These are phyloP conservation scores for Cyberlindnera maclurae DNA, from an alignment of 805 yeast genomes.

Conservation along the genomic window DNA sequence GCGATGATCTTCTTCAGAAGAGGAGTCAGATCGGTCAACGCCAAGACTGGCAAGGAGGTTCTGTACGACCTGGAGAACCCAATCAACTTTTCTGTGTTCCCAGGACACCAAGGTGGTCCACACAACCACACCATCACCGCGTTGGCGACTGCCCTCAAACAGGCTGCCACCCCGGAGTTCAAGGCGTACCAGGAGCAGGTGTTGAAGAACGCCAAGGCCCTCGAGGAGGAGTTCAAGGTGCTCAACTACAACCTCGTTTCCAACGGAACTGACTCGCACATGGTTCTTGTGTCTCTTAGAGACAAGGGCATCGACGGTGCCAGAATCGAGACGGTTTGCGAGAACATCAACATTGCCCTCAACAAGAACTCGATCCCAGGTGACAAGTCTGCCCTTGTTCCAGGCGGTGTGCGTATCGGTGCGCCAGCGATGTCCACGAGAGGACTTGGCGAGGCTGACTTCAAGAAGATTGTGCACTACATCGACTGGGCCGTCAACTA, in stretches of 20 bases:
- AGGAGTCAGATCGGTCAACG: conserved; percentile 80
- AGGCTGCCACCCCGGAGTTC: conserved; percentile 86
- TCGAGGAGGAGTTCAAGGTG: conserved; percentile 66
- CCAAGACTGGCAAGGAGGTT: conserved; percentile 89
- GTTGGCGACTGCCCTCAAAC: conserved; percentile 92
- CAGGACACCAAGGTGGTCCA: conserved; percentile 99
- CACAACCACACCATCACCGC: conserved; percentile 99
- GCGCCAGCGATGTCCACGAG: conserved; percentile 99
- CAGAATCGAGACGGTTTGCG: conserved; percentile 91
- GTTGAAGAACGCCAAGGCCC: conserved; percentile 76
- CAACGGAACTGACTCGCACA: conserved; percentile 95
- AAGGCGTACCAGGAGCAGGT: conserved; percentile 86
- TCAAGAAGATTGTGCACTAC: conserved; percentile 69
- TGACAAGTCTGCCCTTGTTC: conserved; percentile 92
- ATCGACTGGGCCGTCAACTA: conserved; percentile 72
- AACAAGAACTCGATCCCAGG: conserved; percentile 98
- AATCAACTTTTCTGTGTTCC: conserved; percentile 97
- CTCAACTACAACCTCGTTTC: conserved; percentile 80
- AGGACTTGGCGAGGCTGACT: conserved; percentile 87
- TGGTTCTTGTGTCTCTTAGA: conserved; percentile 85
- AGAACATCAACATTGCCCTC: conserved; percentile 87
- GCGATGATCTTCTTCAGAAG: conserved; percentile 99
- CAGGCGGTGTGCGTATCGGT: conserved; percentile 96
- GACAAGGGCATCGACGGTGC: conserved; percentile 94
- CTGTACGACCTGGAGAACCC: conserved; percentile 87